phyloP scores from a whole-genome alignment of 2,329 filamentous ascomycete species.

The Aspergillus intermedius region DNA sequence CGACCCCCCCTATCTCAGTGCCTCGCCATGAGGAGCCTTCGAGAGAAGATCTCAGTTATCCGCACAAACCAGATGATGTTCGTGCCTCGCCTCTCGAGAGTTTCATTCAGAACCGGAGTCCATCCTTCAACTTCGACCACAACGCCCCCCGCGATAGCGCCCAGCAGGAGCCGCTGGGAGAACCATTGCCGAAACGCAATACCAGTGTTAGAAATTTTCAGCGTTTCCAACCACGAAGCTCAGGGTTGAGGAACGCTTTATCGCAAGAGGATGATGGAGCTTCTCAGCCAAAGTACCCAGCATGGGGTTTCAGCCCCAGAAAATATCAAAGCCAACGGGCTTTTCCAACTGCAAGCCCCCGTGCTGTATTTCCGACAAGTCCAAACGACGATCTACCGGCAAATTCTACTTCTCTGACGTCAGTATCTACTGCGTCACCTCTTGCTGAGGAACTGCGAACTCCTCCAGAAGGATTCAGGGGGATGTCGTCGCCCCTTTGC shows the following conservation, averaged over 20 bases:
- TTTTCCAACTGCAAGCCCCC: slow-evolving; percentile 21
- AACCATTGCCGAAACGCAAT: slow-evolving; percentile 32
- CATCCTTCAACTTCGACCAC: slow-evolving; percentile 39
- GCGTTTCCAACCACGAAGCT: slow-evolving; percentile 27
- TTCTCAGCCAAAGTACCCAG: slow-evolving; percentile 10
- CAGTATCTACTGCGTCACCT: slow-evolving; percentile 38
- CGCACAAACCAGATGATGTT: slow-evolving; percentile 32
- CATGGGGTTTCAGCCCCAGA: slow-evolving; percentile 17
- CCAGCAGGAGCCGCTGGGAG: slow-evolving; percentile 30
- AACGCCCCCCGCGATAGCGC: slow-evolving; percentile 37
- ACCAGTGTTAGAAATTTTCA: slow-evolving; percentile 16
- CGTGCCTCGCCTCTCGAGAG: slow-evolving; percentile 35
- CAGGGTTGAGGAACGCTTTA: slow-evolving; percentile 31
- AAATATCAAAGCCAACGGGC: slow-evolving; percentile 18
- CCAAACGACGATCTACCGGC: slow-evolving; percentile 17
- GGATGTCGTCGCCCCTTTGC: slow-evolving; percentile 33
- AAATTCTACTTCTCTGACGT: slow-evolving; percentile 37
- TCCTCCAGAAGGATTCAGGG: slow-evolving; percentile 32
- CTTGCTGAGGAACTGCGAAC: slow-evolving; percentile 35
- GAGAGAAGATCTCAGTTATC: slow-evolving; percentile 24
- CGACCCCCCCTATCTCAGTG: slow-evolving; percentile 41
- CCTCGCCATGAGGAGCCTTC: slow-evolving; percentile 32
- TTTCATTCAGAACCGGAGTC: slow-evolving; percentile 34
- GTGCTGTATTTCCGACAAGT: slow-evolving; percentile 15
- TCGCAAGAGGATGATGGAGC: slow-evolving; percentile 25